phyloP scores from a whole-genome alignment of 2,329 filamentous ascomycete species.

The Phaeophleospora eucalypticola region DNA sequence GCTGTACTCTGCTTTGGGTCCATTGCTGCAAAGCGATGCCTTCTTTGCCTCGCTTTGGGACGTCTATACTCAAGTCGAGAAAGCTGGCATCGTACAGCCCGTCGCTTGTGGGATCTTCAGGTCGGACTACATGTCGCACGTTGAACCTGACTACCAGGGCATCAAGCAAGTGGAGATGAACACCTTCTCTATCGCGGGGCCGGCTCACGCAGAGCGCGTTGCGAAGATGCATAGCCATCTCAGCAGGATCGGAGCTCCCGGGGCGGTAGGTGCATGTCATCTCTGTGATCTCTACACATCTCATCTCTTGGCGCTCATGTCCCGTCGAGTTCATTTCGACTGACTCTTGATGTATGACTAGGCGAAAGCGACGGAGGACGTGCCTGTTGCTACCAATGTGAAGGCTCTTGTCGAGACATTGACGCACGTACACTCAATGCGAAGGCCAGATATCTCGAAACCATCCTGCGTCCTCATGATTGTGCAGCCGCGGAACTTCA shows the following conservation, averaged over 20 bases:
- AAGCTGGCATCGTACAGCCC: conserved; percentile 30
- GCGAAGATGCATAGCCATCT: conserved; percentile 42
- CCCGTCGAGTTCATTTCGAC: too few relatives aligned
- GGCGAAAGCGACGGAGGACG: too few relatives aligned
- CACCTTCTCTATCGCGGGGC: conserved; percentile 42
- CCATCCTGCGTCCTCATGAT: conserved; percentile 40
- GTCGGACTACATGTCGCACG: conserved; percentile 45
- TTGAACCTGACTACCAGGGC: neutral
- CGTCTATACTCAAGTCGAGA: conserved; percentile 34
- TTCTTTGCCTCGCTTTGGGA: conserved; percentile 38
- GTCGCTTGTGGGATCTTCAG: conserved; percentile 40
- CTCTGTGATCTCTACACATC: neutral
- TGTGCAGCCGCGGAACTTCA: conserved; percentile 45
- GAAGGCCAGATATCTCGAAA: conserved; percentile 24
- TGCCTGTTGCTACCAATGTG: neutral
- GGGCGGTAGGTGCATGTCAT: conserved; percentile 6
- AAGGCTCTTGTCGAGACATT: conserved; percentile 31
- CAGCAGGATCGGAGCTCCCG: neutral
- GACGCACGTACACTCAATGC: conserved; percentile 33
- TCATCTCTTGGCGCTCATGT: too few relatives aligned
- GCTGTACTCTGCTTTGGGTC: conserved; percentile 32
- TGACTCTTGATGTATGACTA: neutral
- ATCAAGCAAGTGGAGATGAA: conserved; percentile 48
- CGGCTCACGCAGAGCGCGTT: conserved; percentile 38
- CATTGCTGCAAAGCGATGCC: conserved; percentile 34